Evolutionary conservation across 306 rosid species (phyloP).

Genomic region (Cucurbita ficifolia): DNA sequence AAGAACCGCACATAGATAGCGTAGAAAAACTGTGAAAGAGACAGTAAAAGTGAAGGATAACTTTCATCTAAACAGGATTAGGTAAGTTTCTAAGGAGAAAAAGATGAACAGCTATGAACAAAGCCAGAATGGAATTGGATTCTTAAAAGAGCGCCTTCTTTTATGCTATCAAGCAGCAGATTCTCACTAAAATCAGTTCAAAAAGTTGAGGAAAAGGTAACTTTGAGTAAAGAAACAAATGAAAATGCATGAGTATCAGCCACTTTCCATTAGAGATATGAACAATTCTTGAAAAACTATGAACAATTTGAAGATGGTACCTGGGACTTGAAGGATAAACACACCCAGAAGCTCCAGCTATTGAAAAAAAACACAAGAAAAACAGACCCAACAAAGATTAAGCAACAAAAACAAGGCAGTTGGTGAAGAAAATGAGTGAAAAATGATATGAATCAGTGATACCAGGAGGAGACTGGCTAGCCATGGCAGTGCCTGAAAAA

Average conservation of each 20-base stretch:
- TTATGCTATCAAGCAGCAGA: not conserved
- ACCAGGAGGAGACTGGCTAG: conserved; percentile 47
- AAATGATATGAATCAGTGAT: not conserved
- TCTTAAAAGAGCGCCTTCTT: not conserved
- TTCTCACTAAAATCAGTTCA: not conserved
- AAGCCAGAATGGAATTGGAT: not conserved
- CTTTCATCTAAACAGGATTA: not conserved
- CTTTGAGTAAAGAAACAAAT: not conserved
- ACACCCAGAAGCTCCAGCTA: conserved; percentile 58
- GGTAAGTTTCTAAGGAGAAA: not conserved
- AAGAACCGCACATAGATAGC: not conserved
- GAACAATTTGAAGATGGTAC: conserved; percentile 17
- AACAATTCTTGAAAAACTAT: not conserved
- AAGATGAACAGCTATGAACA: not conserved
- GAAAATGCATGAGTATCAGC: not conserved
- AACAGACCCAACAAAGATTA: not conserved
- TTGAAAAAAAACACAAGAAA: not conserved
- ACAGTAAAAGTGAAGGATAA: not conserved
- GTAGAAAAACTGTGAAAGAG: not conserved
- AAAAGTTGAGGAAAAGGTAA: not conserved
- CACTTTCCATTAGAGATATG: not conserved
- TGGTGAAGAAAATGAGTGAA: not conserved
- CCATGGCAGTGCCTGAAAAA: conserved; percentile 47
- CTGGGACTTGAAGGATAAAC: conserved; percentile 60
- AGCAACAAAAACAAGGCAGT: not conserved